Base-by-base conservation (phyloP, 2,329 filamentous ascomycete genomes). In the Colletotrichum acutatum region DNA sequence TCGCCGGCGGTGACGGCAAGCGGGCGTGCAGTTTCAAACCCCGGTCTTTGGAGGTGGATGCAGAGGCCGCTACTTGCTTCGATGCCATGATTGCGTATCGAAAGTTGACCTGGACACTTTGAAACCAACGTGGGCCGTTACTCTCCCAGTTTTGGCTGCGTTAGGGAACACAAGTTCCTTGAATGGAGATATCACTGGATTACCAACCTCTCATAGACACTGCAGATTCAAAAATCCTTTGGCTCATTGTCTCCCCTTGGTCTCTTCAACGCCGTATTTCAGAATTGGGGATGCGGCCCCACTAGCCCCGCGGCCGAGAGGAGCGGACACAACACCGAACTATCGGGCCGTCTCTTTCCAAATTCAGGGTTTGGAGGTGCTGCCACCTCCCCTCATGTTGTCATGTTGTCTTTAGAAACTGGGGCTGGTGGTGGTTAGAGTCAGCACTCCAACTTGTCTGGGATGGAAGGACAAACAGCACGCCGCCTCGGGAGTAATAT, bases 151-250 rank as follows among this genome's bases (percentile, higher is more conserved):
- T 6, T n/a, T 49, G 3, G 1, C n/a, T n/a, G n/a, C n/a, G 37
- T 14, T 42, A 42, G 16, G 16, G 19, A 42, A 42, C 1, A 42
- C 1, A 19, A 42, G 16, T 0, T 14, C 37, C 16, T 42, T 46
- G 4, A 6, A n/a, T 4, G 19, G 8, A 34, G 0, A 49, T 49
- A n/a, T n/a, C 42, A 49, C 16, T 1, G 4, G 14, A 19, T 42
- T 6, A 1, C 14, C 0, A n/a, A n/a, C 2, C 1, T 19, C 6
- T 1, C 11, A 1, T 1, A n/a, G 0, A 4, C 19, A 7, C 6
- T 49, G 16, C 32, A 12, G 5, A 5, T 12, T n/a, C 2, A 19
- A 49, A 49, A 19, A n/a, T n/a, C n/a, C 19, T n/a, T 8, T 49
- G 16, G 16, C 37, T 49, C 42, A 49, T 4, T n/a, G 19, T 49